A percentile compares a stretch with the other conserved stretches of the same genome.
phyloP scores from a whole-genome alignment of 208 protist species.

The Vickermania spadyakhi region DNA sequence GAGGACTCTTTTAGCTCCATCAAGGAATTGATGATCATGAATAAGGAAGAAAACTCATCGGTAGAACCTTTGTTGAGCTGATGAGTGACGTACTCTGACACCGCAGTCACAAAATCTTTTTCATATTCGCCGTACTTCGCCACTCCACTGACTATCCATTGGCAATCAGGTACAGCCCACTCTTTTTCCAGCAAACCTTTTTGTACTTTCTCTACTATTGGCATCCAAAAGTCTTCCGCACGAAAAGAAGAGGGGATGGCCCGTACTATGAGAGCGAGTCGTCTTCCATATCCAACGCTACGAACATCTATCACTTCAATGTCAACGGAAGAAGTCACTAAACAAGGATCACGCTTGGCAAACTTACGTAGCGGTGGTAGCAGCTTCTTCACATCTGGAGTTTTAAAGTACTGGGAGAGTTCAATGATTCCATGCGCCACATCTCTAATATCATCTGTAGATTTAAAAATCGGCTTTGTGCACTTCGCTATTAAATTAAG shows the following conservation, averaged over 20 bases:
- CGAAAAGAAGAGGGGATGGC: not conserved
- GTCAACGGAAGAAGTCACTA: not conserved
- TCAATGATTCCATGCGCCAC: not conserved
- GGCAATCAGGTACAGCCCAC: not conserved
- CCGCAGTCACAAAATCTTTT: not conserved
- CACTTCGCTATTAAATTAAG: not conserved
- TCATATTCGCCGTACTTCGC: constrained; percentile 1
- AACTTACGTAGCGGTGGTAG: not conserved
- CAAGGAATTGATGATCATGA: not conserved
- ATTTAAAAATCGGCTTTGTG: not conserved
- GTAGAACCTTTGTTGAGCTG: not conserved
- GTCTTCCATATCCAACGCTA: not conserved
- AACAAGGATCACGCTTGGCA: constrained; percentile 1
- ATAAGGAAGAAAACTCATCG: not conserved
- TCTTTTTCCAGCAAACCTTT: not conserved
- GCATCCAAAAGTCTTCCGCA: not conserved
- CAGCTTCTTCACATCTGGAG: not conserved
- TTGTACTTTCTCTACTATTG: not conserved
- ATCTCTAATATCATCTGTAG: not conserved
- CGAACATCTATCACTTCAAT: not conserved
- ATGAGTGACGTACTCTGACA: not conserved
- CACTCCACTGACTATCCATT: not conserved
- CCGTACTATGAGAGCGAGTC: not conserved
- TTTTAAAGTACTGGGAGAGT: not conserved
- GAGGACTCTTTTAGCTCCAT: not conserved